Percentiles rank a stretch among this genome's conserved stretches.
phyloP scores from a whole-genome alignment of 768 basidiomycete species.

The Cystobasidium tubakii region DNA sequence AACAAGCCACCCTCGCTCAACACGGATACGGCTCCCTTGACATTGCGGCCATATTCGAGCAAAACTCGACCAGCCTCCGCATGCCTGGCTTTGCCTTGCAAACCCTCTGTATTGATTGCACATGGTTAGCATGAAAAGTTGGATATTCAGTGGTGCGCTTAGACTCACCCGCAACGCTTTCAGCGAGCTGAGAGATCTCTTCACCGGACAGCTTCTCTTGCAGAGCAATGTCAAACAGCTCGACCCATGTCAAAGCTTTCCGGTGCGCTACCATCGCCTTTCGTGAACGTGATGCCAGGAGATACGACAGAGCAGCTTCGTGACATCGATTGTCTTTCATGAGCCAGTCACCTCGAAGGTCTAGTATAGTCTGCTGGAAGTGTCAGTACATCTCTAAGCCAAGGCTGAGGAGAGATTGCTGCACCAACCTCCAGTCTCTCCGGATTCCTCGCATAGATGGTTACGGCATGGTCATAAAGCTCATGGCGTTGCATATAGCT shows the following conservation, averaged over 20 bases:
- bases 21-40: constrained; percentile 67
- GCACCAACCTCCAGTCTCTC: neutral
- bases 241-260: constrained; percentile 47
- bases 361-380: constrained; percentile 10
- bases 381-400: neutral
- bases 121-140: constrained; percentile 7
- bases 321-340: constrained; percentile 55
- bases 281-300: neutral
- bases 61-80: constrained; percentile 74
- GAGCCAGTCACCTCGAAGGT: constrained; percentile 26
- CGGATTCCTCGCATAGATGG: constrained; percentile 54
- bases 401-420: neutral
- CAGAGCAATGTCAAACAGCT: constrained; percentile 73
- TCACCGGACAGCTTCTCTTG: constrained; percentile 56
- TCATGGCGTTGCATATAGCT: constrained; percentile 71
- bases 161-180: constrained; percentile 69
- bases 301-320: constrained; percentile 23
- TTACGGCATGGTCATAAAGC: constrained; percentile 68
- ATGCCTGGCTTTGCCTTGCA: constrained; percentile 70
- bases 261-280: constrained; percentile 60
- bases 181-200: constrained; percentile 62
- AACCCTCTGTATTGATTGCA: constrained; percentile 59
- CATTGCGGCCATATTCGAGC: constrained; percentile 73
- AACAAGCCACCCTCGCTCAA: constrained; percentile 75
- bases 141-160: neutral